Percentiles rank a stretch among this genome's conserved stretches.
Conservation (phyloP, 805 yeast genomes). For the Pichia kluyveri region DNA sequence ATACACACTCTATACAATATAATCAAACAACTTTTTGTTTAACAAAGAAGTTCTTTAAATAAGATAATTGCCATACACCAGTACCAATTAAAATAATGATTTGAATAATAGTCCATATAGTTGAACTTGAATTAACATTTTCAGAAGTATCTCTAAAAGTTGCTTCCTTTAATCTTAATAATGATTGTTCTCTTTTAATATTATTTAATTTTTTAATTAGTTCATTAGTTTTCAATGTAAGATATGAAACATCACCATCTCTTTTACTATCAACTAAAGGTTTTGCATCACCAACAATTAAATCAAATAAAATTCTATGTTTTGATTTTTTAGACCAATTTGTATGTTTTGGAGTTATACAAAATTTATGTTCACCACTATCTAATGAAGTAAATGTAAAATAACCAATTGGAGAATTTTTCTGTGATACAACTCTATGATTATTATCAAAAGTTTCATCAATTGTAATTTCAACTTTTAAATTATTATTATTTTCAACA, state of each 20-base stretch:
- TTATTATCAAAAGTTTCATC: conserved; percentile 73
- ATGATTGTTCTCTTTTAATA: conserved; percentile 55
- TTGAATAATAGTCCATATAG: conserved; percentile 68
- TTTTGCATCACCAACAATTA: conserved; percentile 56
- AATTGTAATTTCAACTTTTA: conserved; percentile 60
- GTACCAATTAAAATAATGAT: conserved; percentile 54
- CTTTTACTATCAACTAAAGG: conserved; percentile 62
- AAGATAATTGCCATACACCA: conserved; percentile 67
- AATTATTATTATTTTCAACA: conserved; percentile 38
- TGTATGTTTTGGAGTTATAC: conserved; percentile 47
- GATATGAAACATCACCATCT: conserved; percentile 42
- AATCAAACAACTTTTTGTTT: conserved; percentile 68
- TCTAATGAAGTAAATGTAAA: conserved; percentile 68
- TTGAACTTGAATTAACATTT: conserved; percentile 57
- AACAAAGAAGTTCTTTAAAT: conserved; percentile 67
- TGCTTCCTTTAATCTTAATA: conserved; percentile 69
- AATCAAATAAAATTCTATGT: conserved; percentile 64
- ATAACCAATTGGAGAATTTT: conserved; percentile 55
- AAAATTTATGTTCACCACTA: conserved; percentile 71
- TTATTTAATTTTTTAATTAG: conserved; percentile 49
- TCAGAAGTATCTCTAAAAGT: conserved; percentile 65
- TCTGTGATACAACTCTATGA: conserved; percentile 66
- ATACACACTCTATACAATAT: too few species aligned
- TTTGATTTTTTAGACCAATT: conserved; percentile 37
- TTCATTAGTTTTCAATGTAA: conserved; percentile 49